These are phyloP conservation scores for Cyberlindnera petersonii DNA, from an alignment of 805 yeast species.

Conservation along the genomic window DNA sequence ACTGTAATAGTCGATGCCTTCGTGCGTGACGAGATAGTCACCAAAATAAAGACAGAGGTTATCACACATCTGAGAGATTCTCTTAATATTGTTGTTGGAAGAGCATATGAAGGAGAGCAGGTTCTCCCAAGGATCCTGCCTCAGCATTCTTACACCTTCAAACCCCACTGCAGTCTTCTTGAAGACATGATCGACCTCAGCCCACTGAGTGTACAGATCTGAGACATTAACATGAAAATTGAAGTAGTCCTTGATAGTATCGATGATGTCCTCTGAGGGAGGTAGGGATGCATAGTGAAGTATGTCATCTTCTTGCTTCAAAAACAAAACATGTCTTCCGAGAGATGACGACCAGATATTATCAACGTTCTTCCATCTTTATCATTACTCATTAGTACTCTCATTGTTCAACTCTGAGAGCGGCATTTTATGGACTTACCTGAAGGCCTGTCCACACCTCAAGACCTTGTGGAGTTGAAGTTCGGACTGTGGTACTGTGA, in stretches of 20 bases:
- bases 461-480: constrained; percentile 60
- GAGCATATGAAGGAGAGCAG: constrained; percentile 88
- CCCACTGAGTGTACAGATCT: constrained; percentile 61
- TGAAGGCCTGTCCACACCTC: constrained; percentile 81
- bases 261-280: constrained; percentile 32
- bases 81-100: constrained; percentile 90
- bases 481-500: constrained; percentile 35
- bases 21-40: constrained; percentile 45
- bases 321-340: constrained; percentile 54
- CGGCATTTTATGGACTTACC: constrained; percentile 29
- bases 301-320: constrained; percentile 51
- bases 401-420: neutral
- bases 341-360: constrained; percentile 65
- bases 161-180: constrained; percentile 35
- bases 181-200: constrained; percentile 48
- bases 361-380: constrained; percentile 62
- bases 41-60: constrained; percentile 72
- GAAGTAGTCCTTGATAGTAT: constrained; percentile 63
- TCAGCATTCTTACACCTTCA: constrained; percentile 74
- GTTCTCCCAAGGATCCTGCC: constrained; percentile 98
- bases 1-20: constrained; percentile 55
- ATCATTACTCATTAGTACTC: neutral
- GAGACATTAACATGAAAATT: constrained; percentile 54
- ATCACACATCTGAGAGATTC: constrained; percentile 92
- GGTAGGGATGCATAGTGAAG: constrained; percentile 52